Conservation (phyloP, 495 filamentous ascomycete genomes). For the Aspergillus sclerotiicarbonarius region DNA sequence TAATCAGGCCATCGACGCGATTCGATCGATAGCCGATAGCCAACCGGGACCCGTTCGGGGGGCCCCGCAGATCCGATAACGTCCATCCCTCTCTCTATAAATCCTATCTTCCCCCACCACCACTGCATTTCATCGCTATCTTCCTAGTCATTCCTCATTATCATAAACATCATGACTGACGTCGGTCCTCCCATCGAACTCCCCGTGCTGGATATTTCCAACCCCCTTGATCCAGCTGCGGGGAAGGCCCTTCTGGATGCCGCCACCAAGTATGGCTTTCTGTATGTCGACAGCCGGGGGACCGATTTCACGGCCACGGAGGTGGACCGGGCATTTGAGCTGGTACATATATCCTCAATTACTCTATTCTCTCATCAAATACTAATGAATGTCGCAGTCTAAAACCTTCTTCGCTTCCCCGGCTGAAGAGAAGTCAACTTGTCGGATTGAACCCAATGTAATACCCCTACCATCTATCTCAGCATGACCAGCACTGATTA, state of each 20-base stretch:
- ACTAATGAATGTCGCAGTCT: slow-evolving; percentile 49
- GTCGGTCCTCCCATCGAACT: slow-evolving; percentile 52
- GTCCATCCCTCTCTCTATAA: neutral
- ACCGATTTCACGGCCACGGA: slow-evolving; percentile 63
- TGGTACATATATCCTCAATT: slow-evolving; percentile 59
- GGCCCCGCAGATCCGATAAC: neutral
- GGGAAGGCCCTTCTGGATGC: slow-evolving; percentile 76
- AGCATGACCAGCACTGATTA: neutral
- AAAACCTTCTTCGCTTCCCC: slow-evolving; percentile 75
- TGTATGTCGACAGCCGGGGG: slow-evolving; percentile 76
- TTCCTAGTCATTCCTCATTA: neutral
- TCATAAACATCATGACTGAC: slow-evolving; percentile 3
- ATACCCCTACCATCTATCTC: neutral
- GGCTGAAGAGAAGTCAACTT: slow-evolving; percentile 66
- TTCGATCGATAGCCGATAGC: neutral
- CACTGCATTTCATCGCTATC: neutral
- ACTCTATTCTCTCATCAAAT: neutral
- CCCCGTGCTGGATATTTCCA: slow-evolving; percentile 76
- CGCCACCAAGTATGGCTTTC: slow-evolving; percentile 77
- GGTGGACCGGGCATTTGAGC: slow-evolving; percentile 69
- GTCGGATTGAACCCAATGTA: slow-evolving; percentile 67
- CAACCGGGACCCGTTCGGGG: neutral
- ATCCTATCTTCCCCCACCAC: neutral
- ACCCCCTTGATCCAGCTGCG: slow-evolving; percentile 51
- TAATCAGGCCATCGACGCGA: neutral